Percentiles rank a stretch among this genome's conserved stretches.
These are phyloP conservation scores for Setomelanomma holmii DNA, from an alignment of 2,329 filamentous ascomycete genomes.

Conservation along the genomic window DNA sequence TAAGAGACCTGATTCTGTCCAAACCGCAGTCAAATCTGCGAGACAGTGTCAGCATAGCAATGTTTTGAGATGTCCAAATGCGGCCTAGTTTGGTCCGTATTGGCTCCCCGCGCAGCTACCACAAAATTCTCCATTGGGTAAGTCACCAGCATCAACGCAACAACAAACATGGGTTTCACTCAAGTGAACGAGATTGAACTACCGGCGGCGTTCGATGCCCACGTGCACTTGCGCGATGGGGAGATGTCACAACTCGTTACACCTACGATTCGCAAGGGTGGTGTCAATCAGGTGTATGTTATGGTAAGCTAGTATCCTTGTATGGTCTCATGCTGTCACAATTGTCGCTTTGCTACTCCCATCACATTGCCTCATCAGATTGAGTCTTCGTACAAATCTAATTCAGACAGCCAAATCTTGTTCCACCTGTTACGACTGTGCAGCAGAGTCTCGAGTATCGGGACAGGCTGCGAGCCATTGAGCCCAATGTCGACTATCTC, in stretches of 20 bases:
- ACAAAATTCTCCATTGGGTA: conserved; percentile 20
- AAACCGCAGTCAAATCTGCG: not conserved
- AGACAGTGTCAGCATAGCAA: not conserved
- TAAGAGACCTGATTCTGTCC: too few relatives aligned
- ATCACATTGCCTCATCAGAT: too few relatives aligned
- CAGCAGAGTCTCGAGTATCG: conserved; percentile 56
- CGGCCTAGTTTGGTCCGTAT: conserved; percentile 3
- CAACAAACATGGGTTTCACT: conserved; percentile 45
- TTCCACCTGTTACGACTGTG: conserved; percentile 59
- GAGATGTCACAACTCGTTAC: conserved; percentile 60
- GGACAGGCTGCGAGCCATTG: conserved; percentile 52
- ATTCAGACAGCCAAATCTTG: conserved; percentile 54
- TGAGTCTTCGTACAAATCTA: too few relatives aligned
- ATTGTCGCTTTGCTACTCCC: too few relatives aligned
- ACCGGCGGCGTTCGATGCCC: conserved; percentile 59
- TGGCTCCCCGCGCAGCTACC: conserved; percentile 13
- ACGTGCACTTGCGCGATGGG: conserved; percentile 61
- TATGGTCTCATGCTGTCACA: too few relatives aligned
- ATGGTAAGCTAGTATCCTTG: conserved; percentile 51
- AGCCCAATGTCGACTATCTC: conserved; percentile 58
- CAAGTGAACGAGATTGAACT: conserved; percentile 55
- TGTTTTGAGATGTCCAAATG: not conserved
- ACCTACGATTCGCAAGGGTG: conserved; percentile 59
- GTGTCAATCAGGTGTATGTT: conserved; percentile 62
- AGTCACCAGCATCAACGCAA: conserved; percentile 1